Percentiles rank a stretch among this genome's conserved stretches.
Evolutionary conservation across 2,329 filamentous ascomycete species (phyloP).

Genomic region (Periconia macrospinosa): DNA sequence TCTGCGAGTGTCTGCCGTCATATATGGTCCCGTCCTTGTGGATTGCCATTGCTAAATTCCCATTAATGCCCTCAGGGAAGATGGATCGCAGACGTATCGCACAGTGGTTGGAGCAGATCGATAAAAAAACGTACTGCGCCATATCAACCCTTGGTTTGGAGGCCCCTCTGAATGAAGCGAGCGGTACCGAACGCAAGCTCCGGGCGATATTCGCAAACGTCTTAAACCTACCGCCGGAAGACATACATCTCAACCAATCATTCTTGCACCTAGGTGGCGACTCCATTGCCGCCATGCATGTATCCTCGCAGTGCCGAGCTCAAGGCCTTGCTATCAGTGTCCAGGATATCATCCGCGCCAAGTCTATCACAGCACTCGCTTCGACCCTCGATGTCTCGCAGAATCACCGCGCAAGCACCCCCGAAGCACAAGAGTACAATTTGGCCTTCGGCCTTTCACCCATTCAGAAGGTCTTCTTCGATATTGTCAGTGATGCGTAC

Average conservation of each 20-base stretch:
- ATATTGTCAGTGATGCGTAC: no score
- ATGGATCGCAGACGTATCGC: constrained; percentile 16
- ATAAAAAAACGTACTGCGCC: constrained; percentile 12
- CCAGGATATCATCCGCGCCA: no score
- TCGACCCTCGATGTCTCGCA: no score
- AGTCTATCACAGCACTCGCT: no score
- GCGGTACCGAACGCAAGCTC: neutral
- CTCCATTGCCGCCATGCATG: constrained; percentile 1
- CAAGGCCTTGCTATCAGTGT: no score
- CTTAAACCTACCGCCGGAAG: constrained; percentile 3
- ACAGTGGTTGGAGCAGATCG: constrained; percentile 18
- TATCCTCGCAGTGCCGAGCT: no score
- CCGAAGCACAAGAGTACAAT: no score
- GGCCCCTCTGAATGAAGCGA: neutral
- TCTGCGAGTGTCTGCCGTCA: constrained; percentile 10
- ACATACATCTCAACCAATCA: constrained; percentile 8
- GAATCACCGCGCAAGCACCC: no score
- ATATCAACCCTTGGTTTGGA: neutral
- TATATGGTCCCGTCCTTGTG: constrained; percentile 27
- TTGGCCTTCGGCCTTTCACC: no score
- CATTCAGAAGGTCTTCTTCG: no score
- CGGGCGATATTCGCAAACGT: constrained; percentile 6
- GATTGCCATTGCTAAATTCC: constrained; percentile 15
- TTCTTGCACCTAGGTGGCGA: constrained; percentile 15
- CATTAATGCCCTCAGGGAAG: constrained; percentile 22